Evolutionary conservation across 2,329 filamentous ascomycete genomes (phyloP).

Genomic region (Byssoonygena ceratinophila): DNA sequence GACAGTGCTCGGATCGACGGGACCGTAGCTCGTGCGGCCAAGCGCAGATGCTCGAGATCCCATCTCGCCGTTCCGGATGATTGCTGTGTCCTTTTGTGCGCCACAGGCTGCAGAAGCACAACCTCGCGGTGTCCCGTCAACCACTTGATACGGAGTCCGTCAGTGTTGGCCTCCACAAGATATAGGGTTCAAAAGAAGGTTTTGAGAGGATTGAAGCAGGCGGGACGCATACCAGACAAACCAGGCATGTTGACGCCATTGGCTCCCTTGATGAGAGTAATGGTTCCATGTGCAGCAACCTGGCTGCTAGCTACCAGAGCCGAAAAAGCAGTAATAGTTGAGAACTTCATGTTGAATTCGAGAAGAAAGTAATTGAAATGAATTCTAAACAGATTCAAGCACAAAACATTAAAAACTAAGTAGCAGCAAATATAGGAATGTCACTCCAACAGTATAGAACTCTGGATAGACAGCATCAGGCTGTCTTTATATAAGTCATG

Average conservation of each 20-base stretch:
- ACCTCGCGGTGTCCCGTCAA: conserved; percentile 9
- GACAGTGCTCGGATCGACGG: neutral
- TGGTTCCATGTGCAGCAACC: conserved; percentile 9
- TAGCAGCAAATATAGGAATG: neutral
- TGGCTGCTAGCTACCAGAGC: conserved; percentile 9
- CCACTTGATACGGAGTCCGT: conserved; percentile 6
- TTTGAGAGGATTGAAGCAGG: neutral
- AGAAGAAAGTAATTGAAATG: neutral
- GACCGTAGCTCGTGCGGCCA: conserved; percentile 3
- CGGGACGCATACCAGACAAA: neutral
- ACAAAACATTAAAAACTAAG: neutral
- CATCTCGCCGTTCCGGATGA: conserved; percentile 6
- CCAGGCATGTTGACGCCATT: conserved; percentile 11
- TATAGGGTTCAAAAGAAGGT: neutral
- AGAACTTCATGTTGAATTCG: conserved; percentile 9
- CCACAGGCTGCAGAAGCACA: conserved; percentile 6
- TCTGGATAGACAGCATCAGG: neutral
- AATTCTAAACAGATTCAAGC: neutral
- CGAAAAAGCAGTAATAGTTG: neutral
- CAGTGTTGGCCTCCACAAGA: neutral
- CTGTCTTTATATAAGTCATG: conserved; percentile 1
- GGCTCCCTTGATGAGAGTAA: conserved; percentile 8
- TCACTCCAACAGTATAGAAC: neutral
- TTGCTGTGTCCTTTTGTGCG: conserved; percentile 6
- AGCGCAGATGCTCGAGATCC: conserved; percentile 3